These are phyloP conservation scores for Vicia villosa DNA, from an alignment of 306 rosid genomes.

Conservation along the genomic window DNA sequence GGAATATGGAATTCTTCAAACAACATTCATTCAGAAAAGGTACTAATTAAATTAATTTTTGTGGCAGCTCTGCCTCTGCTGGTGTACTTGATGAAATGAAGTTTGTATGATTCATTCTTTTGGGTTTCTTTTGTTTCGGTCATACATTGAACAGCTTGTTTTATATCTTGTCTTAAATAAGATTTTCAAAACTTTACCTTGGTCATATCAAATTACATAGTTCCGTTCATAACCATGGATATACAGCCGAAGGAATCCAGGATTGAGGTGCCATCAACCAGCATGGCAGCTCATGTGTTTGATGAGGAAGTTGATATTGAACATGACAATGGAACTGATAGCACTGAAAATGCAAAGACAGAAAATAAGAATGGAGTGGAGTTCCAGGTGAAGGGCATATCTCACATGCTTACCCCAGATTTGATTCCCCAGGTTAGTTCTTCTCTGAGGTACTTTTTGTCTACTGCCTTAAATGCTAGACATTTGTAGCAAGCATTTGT, in stretches of 20 bases:
- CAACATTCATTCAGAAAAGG: slow-evolving; percentile 54
- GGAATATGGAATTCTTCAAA: slow-evolving; percentile 48
- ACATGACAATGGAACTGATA: slow-evolving; percentile 47
- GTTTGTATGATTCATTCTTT: slow-evolving; percentile 14
- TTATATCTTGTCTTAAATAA: slow-evolving; percentile 20
- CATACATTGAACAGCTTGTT: slow-evolving; percentile 9
- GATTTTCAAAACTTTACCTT: slow-evolving; percentile 14
- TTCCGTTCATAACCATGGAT: slow-evolving; percentile 26
- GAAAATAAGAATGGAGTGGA: slow-evolving; percentile 50
- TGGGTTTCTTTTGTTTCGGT: slow-evolving; percentile 22
- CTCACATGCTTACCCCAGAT: slow-evolving; percentile 60
- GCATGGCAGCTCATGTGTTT: slow-evolving; percentile 82
- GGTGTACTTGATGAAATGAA: slow-evolving; percentile 2
- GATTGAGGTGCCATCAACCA: slow-evolving; percentile 60
- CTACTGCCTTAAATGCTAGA: slow-evolving; percentile 26
- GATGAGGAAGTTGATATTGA: slow-evolving; percentile 84
- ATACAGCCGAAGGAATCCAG: slow-evolving; percentile 65
- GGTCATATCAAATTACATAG: slow-evolving; percentile 25
- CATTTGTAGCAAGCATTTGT: slow-evolving; percentile 33
- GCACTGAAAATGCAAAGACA: slow-evolving; percentile 38
- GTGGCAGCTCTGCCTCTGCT: neutral
- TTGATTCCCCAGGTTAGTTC: slow-evolving; percentile 58
- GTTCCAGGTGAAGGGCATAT: slow-evolving; percentile 38
- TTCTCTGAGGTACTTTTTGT: slow-evolving; percentile 9
- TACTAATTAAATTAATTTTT: slow-evolving; percentile 40